Evolutionary conservation across 2,329 filamentous ascomycete species (phyloP).

Genomic region (Monilinia aucupariae): DNA sequence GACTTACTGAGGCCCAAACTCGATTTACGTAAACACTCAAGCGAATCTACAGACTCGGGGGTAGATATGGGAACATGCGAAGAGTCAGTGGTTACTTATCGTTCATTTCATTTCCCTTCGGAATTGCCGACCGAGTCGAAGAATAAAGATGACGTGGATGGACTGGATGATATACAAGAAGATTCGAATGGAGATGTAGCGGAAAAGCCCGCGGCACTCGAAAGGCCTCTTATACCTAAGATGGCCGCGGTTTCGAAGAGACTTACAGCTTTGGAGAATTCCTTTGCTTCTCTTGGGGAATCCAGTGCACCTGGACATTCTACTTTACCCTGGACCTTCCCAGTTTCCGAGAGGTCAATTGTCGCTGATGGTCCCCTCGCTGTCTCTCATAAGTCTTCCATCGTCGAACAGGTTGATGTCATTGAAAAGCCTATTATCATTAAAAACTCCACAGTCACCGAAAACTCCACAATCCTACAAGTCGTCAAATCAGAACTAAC

Average conservation of each 20-base stretch:
- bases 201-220: too few relatives aligned
- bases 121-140: neutral
- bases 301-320: fast-evolving
- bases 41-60: neutral
- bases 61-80: neutral
- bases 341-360: neutral
- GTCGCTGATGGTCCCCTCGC: too few relatives aligned
- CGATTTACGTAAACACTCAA: neutral
- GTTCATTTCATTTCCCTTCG: neutral
- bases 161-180: neutral
- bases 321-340: neutral
- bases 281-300: neutral
- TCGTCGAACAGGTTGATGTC: too few relatives aligned
- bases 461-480: neutral
- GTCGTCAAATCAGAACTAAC: neutral
- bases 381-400: neutral
- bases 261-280: neutral
- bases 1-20: neutral
- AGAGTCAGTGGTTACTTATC: neutral
- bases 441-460: neutral
- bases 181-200: neutral
- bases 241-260: neutral
- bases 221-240: neutral
- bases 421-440: neutral
- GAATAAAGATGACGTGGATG: neutral